These are phyloP conservation scores for Phanerodontia chrysosporium DNA, from an alignment of 768 basidiomycete genomes.

Conservation along the genomic window DNA sequence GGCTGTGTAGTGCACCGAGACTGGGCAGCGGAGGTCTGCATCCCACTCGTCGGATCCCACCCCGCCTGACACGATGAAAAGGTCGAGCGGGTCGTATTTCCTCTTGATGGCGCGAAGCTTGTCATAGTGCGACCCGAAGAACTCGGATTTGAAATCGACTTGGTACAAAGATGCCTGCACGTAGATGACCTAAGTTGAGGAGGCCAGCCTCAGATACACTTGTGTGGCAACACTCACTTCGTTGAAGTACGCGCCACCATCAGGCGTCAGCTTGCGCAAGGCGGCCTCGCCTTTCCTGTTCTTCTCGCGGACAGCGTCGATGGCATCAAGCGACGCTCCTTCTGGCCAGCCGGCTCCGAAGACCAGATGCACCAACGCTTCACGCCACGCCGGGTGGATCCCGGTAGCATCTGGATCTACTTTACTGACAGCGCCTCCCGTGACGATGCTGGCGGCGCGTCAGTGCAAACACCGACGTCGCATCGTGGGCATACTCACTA, in stretches of 20 bases:
- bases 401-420: slow-evolving; percentile 35
- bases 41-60: slow-evolving; percentile 53
- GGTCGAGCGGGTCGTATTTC: slow-evolving; percentile 38
- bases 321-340: slow-evolving; percentile 12
- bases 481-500: slow-evolving; percentile 10
- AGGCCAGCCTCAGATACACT: background rate
- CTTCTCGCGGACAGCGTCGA: slow-evolving; percentile 14
- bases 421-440: slow-evolving; percentile 40
- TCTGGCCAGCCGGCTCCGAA: slow-evolving; percentile 21
- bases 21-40: slow-evolving; percentile 20
- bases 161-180: slow-evolving; percentile 41
- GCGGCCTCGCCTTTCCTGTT: slow-evolving; percentile 20
- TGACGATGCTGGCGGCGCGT: slow-evolving; percentile 30
- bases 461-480: background rate
- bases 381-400: slow-evolving; percentile 46
- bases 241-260: slow-evolving; percentile 42
- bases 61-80: slow-evolving; percentile 44
- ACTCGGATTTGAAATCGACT: slow-evolving; percentile 35
- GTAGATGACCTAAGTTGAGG: background rate
- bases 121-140: slow-evolving; percentile 43
- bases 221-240: slow-evolving; percentile 31
- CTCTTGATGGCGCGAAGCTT: slow-evolving; percentile 38
- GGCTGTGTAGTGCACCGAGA: background rate
- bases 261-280: slow-evolving; percentile 29
- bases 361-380: slow-evolving; percentile 31